A percentile compares a stretch with the other conserved stretches of the same genome.
Conservation (phyloP, 2,329 filamentous ascomycete genomes). For the Neonectria coccinea region DNA sequence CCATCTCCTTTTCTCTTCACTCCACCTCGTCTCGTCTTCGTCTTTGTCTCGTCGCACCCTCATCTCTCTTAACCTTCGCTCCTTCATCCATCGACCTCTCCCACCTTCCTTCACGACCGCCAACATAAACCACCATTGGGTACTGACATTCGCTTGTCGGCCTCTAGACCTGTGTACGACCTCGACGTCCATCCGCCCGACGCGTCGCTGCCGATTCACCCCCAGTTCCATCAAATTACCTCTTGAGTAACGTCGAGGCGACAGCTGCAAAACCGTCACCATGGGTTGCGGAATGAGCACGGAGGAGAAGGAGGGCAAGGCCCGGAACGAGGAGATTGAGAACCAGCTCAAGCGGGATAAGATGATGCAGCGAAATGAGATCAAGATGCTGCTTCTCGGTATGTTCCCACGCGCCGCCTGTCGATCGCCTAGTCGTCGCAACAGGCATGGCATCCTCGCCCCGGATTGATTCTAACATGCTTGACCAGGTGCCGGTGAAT, state of each 20-base stretch:
- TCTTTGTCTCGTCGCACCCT: slow-evolving; percentile 39
- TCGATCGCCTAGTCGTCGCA: neutral
- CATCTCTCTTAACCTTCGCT: slow-evolving; percentile 39
- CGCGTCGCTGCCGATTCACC: slow-evolving; percentile 36
- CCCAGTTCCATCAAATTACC: slow-evolving; percentile 25
- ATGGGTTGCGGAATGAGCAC: slow-evolving; percentile 99
- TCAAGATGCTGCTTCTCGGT: slow-evolving; percentile 99
- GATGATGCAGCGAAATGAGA: slow-evolving; percentile 99
- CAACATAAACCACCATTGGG: slow-evolving; percentile 36
- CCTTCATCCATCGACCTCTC: slow-evolving; percentile 33
- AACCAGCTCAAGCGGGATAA: slow-evolving; percentile 99
- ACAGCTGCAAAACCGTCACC: slow-evolving; percentile 62
- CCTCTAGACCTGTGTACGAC: slow-evolving; percentile 34
- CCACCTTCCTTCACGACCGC: slow-evolving; percentile 38
- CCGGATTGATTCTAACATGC: slow-evolving; percentile 42
- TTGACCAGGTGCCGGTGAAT: slow-evolving; percentile 88
- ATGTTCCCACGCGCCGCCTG: slow-evolving; percentile 45
- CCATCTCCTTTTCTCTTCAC: slow-evolving; percentile 49
- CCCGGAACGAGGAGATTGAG: slow-evolving; percentile 99
- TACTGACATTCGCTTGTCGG: slow-evolving; percentile 29
- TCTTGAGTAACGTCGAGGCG: slow-evolving; percentile 32
- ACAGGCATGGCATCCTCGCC: neutral
- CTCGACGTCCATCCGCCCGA: slow-evolving; percentile 33
- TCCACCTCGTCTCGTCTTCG: slow-evolving; percentile 43
- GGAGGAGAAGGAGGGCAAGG: slow-evolving; percentile 99